These are phyloP conservation scores for Fusarium proliferatum DNA, from an alignment of 2,329 filamentous ascomycete genomes.

Conservation along the genomic window DNA sequence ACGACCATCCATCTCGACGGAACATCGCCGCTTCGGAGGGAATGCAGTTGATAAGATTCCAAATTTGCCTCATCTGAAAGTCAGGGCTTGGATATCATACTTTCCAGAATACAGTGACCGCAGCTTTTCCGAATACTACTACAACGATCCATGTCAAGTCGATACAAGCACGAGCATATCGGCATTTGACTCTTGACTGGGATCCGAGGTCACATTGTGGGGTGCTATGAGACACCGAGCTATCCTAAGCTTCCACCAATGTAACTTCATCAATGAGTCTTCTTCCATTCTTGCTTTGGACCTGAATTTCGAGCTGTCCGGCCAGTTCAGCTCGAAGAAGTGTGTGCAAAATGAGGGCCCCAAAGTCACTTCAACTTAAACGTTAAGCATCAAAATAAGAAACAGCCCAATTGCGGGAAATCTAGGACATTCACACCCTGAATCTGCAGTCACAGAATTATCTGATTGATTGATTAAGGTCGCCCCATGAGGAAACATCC, in stretches of 20 bases:
- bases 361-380: not conserved
- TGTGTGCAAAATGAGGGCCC: not conserved
- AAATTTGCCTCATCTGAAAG: conserved; percentile 14
- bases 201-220: conserved; percentile 19
- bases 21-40: not conserved
- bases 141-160: not conserved
- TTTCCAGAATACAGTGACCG: not conserved
- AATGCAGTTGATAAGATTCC: not conserved
- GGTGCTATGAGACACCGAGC: conserved; percentile 1
- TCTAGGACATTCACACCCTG: conserved; percentile 9
- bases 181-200: conserved; percentile 3
- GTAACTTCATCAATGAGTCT: not conserved
- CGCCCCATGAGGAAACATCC: conserved; percentile 17
- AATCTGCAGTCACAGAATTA: conserved; percentile 2
- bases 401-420: conserved; percentile 18
- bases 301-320: not conserved
- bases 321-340: not conserved
- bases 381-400: not conserved
- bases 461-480: conserved; percentile 30
- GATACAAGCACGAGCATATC: conserved; percentile 6
- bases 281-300: not conserved
- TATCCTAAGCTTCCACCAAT: not conserved
- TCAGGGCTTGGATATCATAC: not conserved
- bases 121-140: not conserved
- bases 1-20: conserved; percentile 2